Conservation (phyloP, 257 asterid genomes). For the Primulina huaijiensis region DNA sequence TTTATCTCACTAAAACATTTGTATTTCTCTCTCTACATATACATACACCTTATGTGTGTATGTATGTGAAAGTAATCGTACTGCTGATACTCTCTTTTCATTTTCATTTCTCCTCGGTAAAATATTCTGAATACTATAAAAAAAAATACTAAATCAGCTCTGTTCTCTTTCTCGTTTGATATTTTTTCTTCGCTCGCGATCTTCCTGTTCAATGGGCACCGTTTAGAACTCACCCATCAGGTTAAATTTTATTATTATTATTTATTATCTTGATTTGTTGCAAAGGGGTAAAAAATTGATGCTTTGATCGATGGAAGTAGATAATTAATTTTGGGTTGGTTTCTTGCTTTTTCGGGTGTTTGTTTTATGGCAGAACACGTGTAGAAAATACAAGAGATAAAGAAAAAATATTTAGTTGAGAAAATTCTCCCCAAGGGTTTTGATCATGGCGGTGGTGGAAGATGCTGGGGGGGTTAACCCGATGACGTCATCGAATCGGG, state of each 20-base stretch:
- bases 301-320: not conserved
- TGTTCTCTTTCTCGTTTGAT: not conserved
- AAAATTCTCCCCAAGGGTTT: not conserved
- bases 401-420: not conserved
- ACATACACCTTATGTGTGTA: not conserved
- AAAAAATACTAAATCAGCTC: not conserved
- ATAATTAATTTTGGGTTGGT: not conserved
- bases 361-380: not conserved
- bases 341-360: not conserved
- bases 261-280: not conserved
- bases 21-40: not conserved
- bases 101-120: not conserved
- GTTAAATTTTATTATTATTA: not conserved
- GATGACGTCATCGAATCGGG: slow-evolving; percentile 2
- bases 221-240: not conserved
- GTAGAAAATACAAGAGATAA: not conserved
- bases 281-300: not conserved
- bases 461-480: not conserved
- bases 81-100: not conserved
- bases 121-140: not conserved
- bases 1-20: not conserved
- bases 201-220: not conserved
- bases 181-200: not conserved
- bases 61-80: no score
- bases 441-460: not conserved